Evolutionary conservation across 2,329 filamentous ascomycete genomes (phyloP).

Genomic region (Cordyceps pruinosa): DNA sequence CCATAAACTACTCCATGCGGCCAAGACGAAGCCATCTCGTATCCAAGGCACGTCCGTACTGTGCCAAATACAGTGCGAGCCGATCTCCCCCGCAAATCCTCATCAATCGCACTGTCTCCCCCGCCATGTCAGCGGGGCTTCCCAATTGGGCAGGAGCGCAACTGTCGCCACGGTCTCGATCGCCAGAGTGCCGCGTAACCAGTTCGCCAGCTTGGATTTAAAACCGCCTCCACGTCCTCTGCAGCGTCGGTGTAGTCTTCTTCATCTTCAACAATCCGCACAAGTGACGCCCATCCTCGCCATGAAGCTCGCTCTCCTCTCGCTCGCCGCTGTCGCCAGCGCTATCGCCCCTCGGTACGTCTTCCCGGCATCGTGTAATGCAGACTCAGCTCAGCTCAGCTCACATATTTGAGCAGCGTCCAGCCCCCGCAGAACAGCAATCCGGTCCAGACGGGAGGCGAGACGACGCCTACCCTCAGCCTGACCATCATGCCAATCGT

Average conservation of each 20-base stretch:
- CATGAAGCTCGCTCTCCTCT: constrained; percentile 8
- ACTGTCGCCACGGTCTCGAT: not conserved
- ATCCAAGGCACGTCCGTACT: not conserved
- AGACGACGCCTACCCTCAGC: not conserved
- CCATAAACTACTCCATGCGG: constrained; percentile 10
- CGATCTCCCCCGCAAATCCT: no score
- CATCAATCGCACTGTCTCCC: not conserved
- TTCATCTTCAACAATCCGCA: not conserved
- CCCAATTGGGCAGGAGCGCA: constrained; percentile 9
- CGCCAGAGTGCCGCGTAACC: constrained; percentile 8
- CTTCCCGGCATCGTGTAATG: not conserved
- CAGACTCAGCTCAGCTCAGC: constrained; percentile 1
- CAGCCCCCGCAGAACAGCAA: not conserved
- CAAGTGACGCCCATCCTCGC: not conserved
- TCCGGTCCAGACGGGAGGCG: not conserved
- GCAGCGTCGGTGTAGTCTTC: not conserved
- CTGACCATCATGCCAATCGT: constrained; percentile 7
- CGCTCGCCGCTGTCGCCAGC: constrained; percentile 2
- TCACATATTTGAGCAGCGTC: not conserved
- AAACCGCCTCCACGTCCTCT: not conserved
- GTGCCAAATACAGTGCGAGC: not conserved
- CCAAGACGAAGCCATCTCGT: constrained; percentile 4
- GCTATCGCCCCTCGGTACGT: constrained; percentile 6
- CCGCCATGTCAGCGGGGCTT: not conserved
- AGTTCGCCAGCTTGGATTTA: not conserved